These are phyloP conservation scores for Talaromyces adpressus DNA, from an alignment of 495 filamentous ascomycete species.

Conservation along the genomic window DNA sequence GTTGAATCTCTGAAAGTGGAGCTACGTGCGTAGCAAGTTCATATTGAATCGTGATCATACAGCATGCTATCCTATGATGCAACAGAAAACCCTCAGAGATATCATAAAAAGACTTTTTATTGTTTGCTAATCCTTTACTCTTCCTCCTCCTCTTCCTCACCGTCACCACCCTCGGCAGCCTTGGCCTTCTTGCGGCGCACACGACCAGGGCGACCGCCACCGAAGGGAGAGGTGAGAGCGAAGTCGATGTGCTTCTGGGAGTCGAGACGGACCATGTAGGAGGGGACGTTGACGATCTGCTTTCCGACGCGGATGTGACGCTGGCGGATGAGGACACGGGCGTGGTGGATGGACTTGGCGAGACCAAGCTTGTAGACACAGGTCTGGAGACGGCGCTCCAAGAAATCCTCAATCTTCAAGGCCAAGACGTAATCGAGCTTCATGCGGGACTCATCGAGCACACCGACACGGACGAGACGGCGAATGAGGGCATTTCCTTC, in stretches of 20 bases:
- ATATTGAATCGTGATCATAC: constrained; percentile 38
- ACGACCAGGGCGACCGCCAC: constrained; percentile 93
- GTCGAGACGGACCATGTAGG: constrained; percentile 98
- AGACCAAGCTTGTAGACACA: constrained; percentile 99
- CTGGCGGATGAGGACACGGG: constrained; percentile 97
- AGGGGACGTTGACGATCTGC: constrained; percentile 99
- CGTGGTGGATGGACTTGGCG: constrained; percentile 99
- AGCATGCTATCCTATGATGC: constrained; percentile 39
- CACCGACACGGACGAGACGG: constrained; percentile 98
- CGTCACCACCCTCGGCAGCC: constrained; percentile 87
- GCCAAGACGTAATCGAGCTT: constrained; percentile 99
- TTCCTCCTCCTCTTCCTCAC: constrained; percentile 82
- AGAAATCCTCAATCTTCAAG: constrained; percentile 96
- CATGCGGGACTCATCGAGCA: constrained; percentile 99
- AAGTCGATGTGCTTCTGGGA: constrained; percentile 99
- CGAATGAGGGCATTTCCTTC: constrained; percentile 99
- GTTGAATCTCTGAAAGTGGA: constrained; percentile 8
- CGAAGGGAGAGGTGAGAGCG: constrained; percentile 91
- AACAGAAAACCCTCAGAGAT: constrained; percentile 20
- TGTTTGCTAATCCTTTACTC: constrained; percentile 56
- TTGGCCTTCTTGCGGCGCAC: constrained; percentile 98
- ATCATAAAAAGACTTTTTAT: constrained; percentile 15
- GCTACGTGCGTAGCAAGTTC: constrained; percentile 10
- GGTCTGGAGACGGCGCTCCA: constrained; percentile 98
- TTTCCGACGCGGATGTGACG: constrained; percentile 99